Evolutionary conservation across 805 yeast species (phyloP).

Genomic region (Cephaloascus fragrans): DNA sequence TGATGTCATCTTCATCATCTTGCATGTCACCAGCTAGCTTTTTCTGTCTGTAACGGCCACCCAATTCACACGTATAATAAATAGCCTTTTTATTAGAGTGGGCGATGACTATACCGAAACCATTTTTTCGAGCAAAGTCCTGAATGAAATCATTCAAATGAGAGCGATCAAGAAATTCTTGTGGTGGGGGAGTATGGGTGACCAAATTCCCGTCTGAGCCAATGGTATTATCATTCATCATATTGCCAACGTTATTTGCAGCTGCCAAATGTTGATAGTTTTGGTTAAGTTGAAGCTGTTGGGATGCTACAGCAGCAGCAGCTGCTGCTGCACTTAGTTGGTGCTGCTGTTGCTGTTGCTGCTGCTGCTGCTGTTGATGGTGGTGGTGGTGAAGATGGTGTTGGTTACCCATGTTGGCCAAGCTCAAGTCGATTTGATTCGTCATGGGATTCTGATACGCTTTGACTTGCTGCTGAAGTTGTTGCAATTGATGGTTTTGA

Average conservation of each 20-base stretch:
- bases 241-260: no score
- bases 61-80: conserved; percentile 49
- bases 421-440: conserved; percentile 10
- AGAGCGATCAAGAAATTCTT: conserved; percentile 37
- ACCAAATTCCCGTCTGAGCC: conserved; percentile 40
- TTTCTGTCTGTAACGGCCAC: conserved; percentile 46
- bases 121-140: conserved; percentile 47
- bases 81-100: conserved; percentile 51
- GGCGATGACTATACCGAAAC: conserved; percentile 50
- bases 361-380: conserved; percentile 12
- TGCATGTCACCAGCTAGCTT: conserved; percentile 13
- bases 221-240: conserved; percentile 25
- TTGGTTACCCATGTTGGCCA: conserved; percentile 9
- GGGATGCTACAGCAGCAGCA: not conserved
- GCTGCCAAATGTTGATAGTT: not conserved
- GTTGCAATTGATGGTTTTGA: conserved; percentile 4
- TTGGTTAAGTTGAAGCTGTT: not conserved
- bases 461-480: conserved; percentile 1
- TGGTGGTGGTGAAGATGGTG: conserved; percentile 11
- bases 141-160: conserved; percentile 43
- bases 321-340: conserved; percentile 4
- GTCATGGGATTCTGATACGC: conserved; percentile 9
- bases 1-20: not conserved
- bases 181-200: conserved; percentile 46
- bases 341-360: conserved; percentile 13